Conservation (phyloP, 371 early-diverging fungal species). For the Furculomyces boomerangus region DNA sequence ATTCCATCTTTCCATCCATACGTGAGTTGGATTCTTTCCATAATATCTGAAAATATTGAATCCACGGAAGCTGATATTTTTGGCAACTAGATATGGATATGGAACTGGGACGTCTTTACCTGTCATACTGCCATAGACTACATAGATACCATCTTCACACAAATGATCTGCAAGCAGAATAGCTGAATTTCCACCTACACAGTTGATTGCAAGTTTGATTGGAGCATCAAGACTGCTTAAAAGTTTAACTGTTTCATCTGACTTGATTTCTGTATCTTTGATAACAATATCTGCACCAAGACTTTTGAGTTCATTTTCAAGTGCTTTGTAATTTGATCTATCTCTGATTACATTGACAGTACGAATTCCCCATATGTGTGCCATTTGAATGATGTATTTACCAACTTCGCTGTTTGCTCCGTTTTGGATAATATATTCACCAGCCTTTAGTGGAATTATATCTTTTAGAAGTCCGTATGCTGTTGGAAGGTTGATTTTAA, state of each 20-base stretch:
- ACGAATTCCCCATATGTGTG: conserved; percentile 50
- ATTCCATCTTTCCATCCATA: conserved; percentile 12
- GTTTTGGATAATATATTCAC: conserved; percentile 83
- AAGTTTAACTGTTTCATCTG: conserved; percentile 19
- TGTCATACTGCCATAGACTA: conserved; percentile 85
- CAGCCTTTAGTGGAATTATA: conserved; percentile 44
- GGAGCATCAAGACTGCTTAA: conserved; percentile 18
- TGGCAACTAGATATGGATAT: conserved; percentile 70
- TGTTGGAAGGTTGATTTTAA: conserved; percentile 80
- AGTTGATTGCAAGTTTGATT: conserved; percentile 63
- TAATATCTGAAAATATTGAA: conserved; percentile 90
- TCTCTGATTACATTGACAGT: conserved; percentile 81
- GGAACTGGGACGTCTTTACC: conserved; percentile 34
- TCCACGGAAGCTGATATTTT: conserved; percentile 53
- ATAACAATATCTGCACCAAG: conserved; percentile 69
- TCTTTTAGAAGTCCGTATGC: conserved; percentile 85
- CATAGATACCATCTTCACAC: conserved; percentile 19
- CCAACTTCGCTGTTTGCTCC: conserved; percentile 86
- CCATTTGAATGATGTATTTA: conserved; percentile 81
- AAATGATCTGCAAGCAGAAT: conserved; percentile 54
- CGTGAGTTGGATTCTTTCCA: conserved; percentile 6
- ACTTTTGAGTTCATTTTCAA: conserved; percentile 30
- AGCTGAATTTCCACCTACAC: conserved; percentile 76
- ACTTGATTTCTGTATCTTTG: conserved; percentile 34
- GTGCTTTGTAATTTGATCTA: conserved; percentile 39